These are phyloP conservation scores for Kuraishia floccosa DNA, from an alignment of 805 yeast species.

Conservation along the genomic window DNA sequence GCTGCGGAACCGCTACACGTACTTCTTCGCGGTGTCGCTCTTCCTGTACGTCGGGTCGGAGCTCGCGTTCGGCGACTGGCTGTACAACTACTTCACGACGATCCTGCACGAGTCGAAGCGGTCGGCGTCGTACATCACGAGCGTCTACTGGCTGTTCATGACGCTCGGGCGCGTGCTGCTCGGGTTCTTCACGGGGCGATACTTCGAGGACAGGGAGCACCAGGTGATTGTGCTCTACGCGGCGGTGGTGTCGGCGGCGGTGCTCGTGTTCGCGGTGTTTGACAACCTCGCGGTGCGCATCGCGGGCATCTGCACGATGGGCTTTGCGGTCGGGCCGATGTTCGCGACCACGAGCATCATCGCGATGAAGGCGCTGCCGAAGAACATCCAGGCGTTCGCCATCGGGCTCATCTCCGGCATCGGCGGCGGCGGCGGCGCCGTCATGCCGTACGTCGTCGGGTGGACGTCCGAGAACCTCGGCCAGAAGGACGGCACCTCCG, in stretches of 20 bases:
- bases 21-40: slow-evolving; percentile 27
- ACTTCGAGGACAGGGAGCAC: slow-evolving; percentile 23
- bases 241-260: slow-evolving; percentile 18
- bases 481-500: too few species aligned
- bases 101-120: slow-evolving; percentile 24
- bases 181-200: slow-evolving; percentile 37
- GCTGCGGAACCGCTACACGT: slow-evolving; percentile 23
- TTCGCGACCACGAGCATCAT: slow-evolving; percentile 63
- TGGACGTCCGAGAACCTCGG: slow-evolving; percentile 19
- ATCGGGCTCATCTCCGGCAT: slow-evolving; percentile 68
- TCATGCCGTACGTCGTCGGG: slow-evolving; percentile 59
- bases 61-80: slow-evolving; percentile 41
- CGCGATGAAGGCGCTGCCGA: slow-evolving; percentile 52
- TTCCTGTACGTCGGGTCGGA: slow-evolving; percentile 43
- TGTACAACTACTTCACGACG: slow-evolving; percentile 32
- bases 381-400: slow-evolving; percentile 47
- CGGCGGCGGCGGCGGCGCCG: slow-evolving; percentile 81
- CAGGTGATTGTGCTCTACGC: slow-evolving; percentile 30
- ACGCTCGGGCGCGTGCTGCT: slow-evolving; percentile 34
- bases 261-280: slow-evolving; percentile 21
- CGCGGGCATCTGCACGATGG: slow-evolving; percentile 26
- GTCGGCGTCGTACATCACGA: slow-evolving; percentile 33
- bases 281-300: slow-evolving; percentile 15
- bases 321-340: slow-evolving; percentile 40
- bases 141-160: slow-evolving; percentile 39